These are phyloP conservation scores for Rhododendron molle DNA, from an alignment of 148 eudicot species.

Conservation along the genomic window DNA sequence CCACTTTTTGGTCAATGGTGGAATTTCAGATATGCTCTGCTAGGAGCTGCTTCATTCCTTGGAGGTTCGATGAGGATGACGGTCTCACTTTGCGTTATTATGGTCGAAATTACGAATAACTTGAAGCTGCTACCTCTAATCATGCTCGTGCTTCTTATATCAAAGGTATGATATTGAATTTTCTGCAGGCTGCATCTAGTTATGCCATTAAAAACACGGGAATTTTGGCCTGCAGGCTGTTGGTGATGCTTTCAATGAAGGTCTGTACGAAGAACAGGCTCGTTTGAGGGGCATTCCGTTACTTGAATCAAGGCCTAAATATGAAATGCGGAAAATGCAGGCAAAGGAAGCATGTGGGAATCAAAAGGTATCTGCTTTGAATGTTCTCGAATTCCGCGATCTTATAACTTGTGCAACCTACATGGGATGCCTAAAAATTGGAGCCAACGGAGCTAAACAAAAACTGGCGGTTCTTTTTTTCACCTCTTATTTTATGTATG, in stretches of 20 bases:
- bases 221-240: conserved; percentile 61
- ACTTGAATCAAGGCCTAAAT: conserved; percentile 87
- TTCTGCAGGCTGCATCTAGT: conserved; percentile 10
- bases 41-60: conserved; percentile 97
- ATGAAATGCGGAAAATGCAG: conserved; percentile 77
- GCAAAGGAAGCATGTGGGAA: conserved; percentile 80
- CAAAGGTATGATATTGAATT: conserved; percentile 52
- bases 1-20: background rate
- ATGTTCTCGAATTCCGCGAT: conserved; percentile 2
- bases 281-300: conserved; percentile 76
- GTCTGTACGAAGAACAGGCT: conserved; percentile 96
- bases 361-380: conserved; percentile 49
- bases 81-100: conserved; percentile 93
- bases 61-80: conserved; percentile 99
- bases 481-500: background rate
- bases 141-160: conserved; percentile 97
- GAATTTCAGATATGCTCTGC: conserved; percentile 69
- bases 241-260: conserved; percentile 98
- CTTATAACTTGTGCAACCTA: background rate
- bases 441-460: background rate
- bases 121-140: conserved; percentile 91
- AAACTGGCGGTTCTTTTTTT: background rate
- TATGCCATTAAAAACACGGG: background rate
- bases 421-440: background rate
- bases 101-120: conserved; percentile 98